Base-by-base conservation (phyloP, 2,329 filamentous ascomycete genomes). In the Fusarium albidum region DNA sequence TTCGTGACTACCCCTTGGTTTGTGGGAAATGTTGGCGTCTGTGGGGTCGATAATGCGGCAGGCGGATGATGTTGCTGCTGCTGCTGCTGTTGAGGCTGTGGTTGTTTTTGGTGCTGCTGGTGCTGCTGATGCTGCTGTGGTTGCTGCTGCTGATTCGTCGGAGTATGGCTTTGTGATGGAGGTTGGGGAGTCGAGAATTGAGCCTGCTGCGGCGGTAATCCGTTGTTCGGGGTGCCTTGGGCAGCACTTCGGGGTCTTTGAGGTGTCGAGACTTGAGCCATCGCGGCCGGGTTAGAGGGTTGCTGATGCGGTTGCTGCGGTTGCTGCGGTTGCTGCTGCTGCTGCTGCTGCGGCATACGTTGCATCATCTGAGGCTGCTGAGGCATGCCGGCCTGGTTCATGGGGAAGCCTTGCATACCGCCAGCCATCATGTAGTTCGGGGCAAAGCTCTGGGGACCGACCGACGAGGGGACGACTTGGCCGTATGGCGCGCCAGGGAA, bases 401-500 rank as follows among this genome's bases (percentile, higher is more conserved):
- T 84, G 33, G 79, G 77, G 64, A 81, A 87, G 17, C 80, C 78
- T 34, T 78, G 73, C 77, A 84, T 83, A 58, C 75, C 74, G 54
- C 77, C 73, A 54, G 71, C 71, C 77, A 86, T 85, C 76, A 84
- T 82, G 49, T 75, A 75, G 51, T 71, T 71, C 37, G 70, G 71
- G 12, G 65, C 60, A 64, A 85, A 87, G 68, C 80, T 83, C 43
- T 83, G 82, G 9, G 78, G 78, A 35, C 74, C 75, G 59, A 77
- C 76, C 31, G 81, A 75, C 41, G 77, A 75, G 15, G 80, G 76
- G 66, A 82, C 73, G 61, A 79, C 77, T 63, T 79, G 73, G 55
- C 81, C 82, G 66, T 86, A 87, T 6, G 83, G 80, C 29, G 81
- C 79, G 64, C 75, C 78, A 18, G 82, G 79, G 61, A 83, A 87